A percentile compares a stretch with the other conserved stretches of the same genome.
phyloP scores from a whole-genome alignment of 805 yeast genomes.

The Tetrapisispora pingtungensis region DNA sequence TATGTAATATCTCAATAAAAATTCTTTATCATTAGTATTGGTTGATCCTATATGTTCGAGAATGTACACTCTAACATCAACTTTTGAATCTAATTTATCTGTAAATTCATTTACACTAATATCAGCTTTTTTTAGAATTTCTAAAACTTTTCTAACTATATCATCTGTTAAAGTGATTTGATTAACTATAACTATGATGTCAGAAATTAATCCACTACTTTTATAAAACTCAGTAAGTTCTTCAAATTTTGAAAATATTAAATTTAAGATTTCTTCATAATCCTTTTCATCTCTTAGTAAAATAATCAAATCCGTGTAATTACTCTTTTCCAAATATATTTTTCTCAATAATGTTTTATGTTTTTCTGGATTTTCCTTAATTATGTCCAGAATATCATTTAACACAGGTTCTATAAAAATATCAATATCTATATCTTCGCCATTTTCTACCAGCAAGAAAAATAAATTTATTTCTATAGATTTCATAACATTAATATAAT shows the following conservation, averaged over 20 bases:
- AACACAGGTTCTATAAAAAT: slow-evolving; percentile 12
- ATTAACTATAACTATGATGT: slow-evolving; percentile 10
- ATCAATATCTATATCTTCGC: slow-evolving; percentile 7
- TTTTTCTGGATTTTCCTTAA: slow-evolving; percentile 4
- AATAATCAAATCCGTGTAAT: slow-evolving; percentile 8
- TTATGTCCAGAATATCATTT: slow-evolving; percentile 9
- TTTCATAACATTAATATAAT: slow-evolving; percentile 14
- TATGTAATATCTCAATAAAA: slow-evolving; percentile 20
- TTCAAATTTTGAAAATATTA: slow-evolving; percentile 6
- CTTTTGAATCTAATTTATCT: slow-evolving; percentile 7
- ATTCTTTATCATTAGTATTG: slow-evolving; percentile 15
- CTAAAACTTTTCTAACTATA: slow-evolving; percentile 5
- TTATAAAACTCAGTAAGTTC: slow-evolving; percentile 11
- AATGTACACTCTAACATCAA: slow-evolving; percentile 15
- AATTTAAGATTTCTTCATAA: slow-evolving; percentile 4
- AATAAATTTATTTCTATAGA: slow-evolving; percentile 21
- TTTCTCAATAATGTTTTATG: slow-evolving; percentile 7
- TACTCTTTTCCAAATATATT: slow-evolving; percentile 10
- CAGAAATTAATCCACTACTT: slow-evolving; percentile 7
- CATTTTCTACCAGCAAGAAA: slow-evolving; percentile 1
- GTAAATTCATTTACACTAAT: slow-evolving; percentile 12
- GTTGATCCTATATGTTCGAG: slow-evolving; percentile 18
- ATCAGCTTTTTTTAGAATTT: slow-evolving; percentile 7
- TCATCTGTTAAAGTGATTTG: not conserved
- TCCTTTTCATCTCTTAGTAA: slow-evolving; percentile 7